Conservation (phyloP, 768 basidiomycete genomes). For the Vishniacozyma victoriae region DNA sequence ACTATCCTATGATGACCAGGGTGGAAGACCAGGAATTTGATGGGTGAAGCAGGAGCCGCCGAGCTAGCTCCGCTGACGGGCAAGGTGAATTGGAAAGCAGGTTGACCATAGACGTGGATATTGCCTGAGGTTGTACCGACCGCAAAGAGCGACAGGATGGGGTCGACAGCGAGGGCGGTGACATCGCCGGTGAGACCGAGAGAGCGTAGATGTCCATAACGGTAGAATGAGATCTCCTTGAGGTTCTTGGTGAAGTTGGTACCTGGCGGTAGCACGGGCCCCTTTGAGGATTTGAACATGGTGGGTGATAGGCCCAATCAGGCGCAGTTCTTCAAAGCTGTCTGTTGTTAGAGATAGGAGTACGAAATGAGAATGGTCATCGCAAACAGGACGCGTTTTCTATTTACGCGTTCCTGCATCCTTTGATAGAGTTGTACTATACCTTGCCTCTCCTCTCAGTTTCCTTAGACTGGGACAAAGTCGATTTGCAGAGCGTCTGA, state of each 20-base stretch:
- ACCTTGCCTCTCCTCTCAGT: too few species aligned
- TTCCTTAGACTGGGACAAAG: too few species aligned
- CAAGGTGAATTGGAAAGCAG: constrained; percentile 53
- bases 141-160: constrained; percentile 46
- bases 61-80: constrained; percentile 20
- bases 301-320: too few species aligned
- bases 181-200: constrained; percentile 45
- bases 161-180: constrained; percentile 47
- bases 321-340: neutral
- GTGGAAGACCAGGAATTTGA: constrained; percentile 28
- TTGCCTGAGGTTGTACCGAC: constrained; percentile 60
- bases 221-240: constrained; percentile 39
- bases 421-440: too few species aligned
- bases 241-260: constrained; percentile 42
- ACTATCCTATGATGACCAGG: constrained; percentile 29
- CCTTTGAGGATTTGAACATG: constrained; percentile 39
- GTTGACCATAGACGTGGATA: constrained; percentile 63
- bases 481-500: too few species aligned
- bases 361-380: too few species aligned
- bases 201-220: constrained; percentile 42
- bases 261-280: constrained; percentile 14
- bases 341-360: too few species aligned
- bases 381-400: too few species aligned
- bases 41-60: constrained; percentile 4
- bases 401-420: too few species aligned